These are phyloP conservation scores for Irpex sp. DNA, from an alignment of 1,284 basidiomycete species.

Conservation along the genomic window DNA sequence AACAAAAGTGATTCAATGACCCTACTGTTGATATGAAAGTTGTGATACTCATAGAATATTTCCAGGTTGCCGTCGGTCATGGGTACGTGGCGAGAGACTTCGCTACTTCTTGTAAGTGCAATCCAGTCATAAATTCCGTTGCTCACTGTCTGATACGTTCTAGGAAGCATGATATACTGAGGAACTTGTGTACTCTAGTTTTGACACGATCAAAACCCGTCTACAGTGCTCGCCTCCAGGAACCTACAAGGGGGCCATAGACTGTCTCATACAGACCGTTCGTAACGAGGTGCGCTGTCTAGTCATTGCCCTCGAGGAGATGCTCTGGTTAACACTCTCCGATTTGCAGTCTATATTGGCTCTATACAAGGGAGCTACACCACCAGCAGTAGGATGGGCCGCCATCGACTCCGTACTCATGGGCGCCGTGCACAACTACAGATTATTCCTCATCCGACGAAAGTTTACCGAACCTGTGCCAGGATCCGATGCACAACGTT, in stretches of 20 bases:
- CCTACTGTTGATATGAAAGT: not conserved
- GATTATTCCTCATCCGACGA: constrained; percentile 51
- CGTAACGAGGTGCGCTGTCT: constrained; percentile 50
- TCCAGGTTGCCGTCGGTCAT: constrained; percentile 63
- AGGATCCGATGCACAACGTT: constrained; percentile 37
- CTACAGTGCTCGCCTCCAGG: constrained; percentile 65
- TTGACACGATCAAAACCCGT: constrained; percentile 74
- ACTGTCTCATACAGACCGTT: constrained; percentile 59
- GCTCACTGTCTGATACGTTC: too few species aligned
- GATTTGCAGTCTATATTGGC: constrained; percentile 30
- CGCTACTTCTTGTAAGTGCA: not conserved
- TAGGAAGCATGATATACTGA: not conserved
- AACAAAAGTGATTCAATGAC: constrained; percentile 43
- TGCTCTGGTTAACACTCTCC: too few species aligned
- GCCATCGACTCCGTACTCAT: constrained; percentile 71
- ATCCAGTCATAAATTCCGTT: too few species aligned
- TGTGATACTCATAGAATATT: not conserved
- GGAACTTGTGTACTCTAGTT: constrained; percentile 39
- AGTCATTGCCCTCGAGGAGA: not conserved
- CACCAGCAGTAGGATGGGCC: constrained; percentile 75
- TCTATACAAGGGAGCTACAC: constrained; percentile 68
- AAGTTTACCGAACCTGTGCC: constrained; percentile 49
- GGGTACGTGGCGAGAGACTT: constrained; percentile 36
- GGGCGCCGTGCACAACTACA: constrained; percentile 72
- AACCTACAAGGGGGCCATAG: constrained; percentile 61